phyloP scores from a whole-genome alignment of 129 eudicot species.

The Flaveria sonorensis region DNA sequence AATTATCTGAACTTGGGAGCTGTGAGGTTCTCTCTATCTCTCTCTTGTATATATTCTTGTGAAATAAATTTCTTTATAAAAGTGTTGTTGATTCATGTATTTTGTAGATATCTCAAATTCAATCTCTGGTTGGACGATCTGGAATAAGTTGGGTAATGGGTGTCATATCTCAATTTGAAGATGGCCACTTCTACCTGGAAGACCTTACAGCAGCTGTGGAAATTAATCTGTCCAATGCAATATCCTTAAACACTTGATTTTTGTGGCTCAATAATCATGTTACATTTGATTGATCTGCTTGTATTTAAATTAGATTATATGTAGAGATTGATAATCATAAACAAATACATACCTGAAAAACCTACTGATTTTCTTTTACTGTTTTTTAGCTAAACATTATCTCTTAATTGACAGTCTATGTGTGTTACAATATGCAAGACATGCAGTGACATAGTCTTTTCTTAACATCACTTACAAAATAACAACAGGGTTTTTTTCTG shows the following conservation, averaged over 20 bases:
- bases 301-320: not conserved
- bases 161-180: constrained; percentile 95
- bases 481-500: constrained; percentile 87
- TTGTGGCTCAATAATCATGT: not conserved
- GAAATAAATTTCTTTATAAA: not conserved
- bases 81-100: not conserved
- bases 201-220: constrained; percentile 93
- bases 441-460: constrained; percentile 22
- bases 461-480: constrained; percentile 73
- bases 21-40: constrained; percentile 63
- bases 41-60: constrained; percentile 10
- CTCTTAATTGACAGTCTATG: not conserved
- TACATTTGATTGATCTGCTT: not conserved
- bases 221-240: constrained; percentile 81
- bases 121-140: constrained; percentile 76
- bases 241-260: constrained; percentile 59
- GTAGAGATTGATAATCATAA: constrained; percentile 22
- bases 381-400: not conserved
- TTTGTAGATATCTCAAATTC: constrained; percentile 82
- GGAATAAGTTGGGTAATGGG: constrained; percentile 97
- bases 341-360: not conserved
- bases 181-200: constrained; percentile 94
- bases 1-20: constrained; percentile 62
- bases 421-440: not conserved
- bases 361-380: not conserved